phyloP scores from a whole-genome alignment of 495 filamentous ascomycete species.

The Penicillium ochrochloron region DNA sequence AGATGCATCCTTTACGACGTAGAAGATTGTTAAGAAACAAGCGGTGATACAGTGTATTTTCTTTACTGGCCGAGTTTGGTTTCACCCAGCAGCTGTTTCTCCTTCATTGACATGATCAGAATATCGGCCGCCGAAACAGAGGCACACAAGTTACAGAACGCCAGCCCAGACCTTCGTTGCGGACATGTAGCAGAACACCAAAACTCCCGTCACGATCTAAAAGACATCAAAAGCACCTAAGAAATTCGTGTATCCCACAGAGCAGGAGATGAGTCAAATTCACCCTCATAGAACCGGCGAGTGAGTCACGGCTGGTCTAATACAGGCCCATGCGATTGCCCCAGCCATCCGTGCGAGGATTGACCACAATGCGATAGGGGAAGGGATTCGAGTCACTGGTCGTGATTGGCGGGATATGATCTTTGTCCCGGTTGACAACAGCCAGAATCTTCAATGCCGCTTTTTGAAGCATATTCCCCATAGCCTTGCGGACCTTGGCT shows the following conservation, averaged over 20 bases:
- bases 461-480: slow-evolving; percentile 83
- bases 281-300: neutral
- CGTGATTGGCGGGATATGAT: slow-evolving; percentile 97
- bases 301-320: slow-evolving; percentile 31
- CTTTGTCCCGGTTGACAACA: slow-evolving; percentile 84
- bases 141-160: neutral
- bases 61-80: neutral
- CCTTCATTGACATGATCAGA: neutral
- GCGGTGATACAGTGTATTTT: slow-evolving; percentile 1
- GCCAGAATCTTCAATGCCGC: slow-evolving; percentile 86
- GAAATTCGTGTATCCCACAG: slow-evolving; percentile 4
- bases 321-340: slow-evolving; percentile 79
- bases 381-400: slow-evolving; percentile 92
- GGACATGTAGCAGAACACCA: neutral
- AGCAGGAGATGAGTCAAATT: neutral
- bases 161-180: neutral
- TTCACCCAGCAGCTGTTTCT: neutral
- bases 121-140: neutral
- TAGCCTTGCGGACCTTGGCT: slow-evolving; percentile 82
- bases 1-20: neutral
- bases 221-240: neutral
- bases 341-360: slow-evolving; percentile 79
- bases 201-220: slow-evolving; percentile 4
- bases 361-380: slow-evolving; percentile 88
- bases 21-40: neutral